Conservation (phyloP, 441 rosid genomes). For the Adansonia gregorii region DNA sequence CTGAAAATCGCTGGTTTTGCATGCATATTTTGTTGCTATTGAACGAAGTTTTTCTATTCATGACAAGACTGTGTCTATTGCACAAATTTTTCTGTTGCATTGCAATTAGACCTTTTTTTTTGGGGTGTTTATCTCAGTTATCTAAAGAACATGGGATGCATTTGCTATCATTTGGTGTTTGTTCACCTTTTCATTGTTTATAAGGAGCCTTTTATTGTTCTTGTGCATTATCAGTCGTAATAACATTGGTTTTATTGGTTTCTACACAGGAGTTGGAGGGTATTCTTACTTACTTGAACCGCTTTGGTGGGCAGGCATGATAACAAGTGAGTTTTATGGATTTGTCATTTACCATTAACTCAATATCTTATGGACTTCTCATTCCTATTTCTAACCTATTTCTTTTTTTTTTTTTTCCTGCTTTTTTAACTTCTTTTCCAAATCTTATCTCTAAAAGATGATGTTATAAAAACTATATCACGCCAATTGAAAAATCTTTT, state of each 20-base stretch:
- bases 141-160: not conserved
- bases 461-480: too few relatives aligned
- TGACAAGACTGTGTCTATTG: not conserved
- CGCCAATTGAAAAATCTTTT: too few relatives aligned
- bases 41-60: not conserved
- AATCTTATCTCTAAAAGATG: not conserved
- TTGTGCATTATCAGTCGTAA: not conserved
- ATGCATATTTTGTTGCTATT: not conserved
- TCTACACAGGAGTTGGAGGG: slow-evolving; percentile 67
- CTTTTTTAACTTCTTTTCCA: not conserved
- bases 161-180: slow-evolving; percentile 5
- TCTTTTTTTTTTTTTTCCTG: not conserved
- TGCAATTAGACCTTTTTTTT: not conserved
- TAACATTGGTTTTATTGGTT: slow-evolving; percentile 6
- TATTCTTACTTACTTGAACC: slow-evolving; percentile 75
- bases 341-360: not conserved
- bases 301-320: slow-evolving; percentile 84
- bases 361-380: not conserved
- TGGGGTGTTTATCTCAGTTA: not conserved
- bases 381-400: not conserved
- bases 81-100: not conserved
- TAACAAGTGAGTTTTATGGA: slow-evolving; percentile 56
- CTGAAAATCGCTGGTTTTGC: not conserved
- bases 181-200: not conserved
- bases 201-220: not conserved